phyloP scores from a whole-genome alignment of 2,329 filamentous ascomycete species.

The Hortaea werneckii region DNA sequence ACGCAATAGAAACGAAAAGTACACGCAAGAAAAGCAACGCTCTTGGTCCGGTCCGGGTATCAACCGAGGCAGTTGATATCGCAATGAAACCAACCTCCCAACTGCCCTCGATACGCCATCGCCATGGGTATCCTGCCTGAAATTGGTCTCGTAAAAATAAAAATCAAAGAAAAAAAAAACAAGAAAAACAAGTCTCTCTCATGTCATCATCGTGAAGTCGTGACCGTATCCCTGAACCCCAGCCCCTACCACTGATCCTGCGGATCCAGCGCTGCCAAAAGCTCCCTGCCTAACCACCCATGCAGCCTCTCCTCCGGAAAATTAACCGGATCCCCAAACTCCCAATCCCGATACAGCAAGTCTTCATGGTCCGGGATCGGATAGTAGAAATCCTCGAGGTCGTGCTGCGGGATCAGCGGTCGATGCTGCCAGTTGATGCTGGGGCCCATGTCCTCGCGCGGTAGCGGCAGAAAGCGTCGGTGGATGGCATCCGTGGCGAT shows the following conservation, averaged over 20 bases:
- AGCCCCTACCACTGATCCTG: not conserved
- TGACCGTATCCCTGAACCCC: not conserved
- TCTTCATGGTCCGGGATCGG: not conserved
- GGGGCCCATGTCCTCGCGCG: constrained; percentile 31
- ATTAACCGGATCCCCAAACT: not conserved
- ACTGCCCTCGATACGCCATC: too few relatives aligned
- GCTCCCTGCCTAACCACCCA: not conserved
- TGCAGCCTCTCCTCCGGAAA: not conserved
- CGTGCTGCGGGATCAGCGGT: constrained; percentile 26
- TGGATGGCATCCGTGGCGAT: constrained; percentile 34
- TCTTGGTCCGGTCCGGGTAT: too few relatives aligned
- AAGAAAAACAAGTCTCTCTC: too few relatives aligned
- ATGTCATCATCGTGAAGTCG: too few relatives aligned
- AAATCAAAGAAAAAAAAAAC: too few relatives aligned
- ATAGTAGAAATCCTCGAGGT: constrained; percentile 27
- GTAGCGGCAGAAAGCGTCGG: constrained; percentile 34
- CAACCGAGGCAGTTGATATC: too few relatives aligned
- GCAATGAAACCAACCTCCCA: too few relatives aligned
- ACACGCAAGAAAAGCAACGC: too few relatives aligned
- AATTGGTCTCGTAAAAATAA: too few relatives aligned
- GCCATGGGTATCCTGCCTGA: too few relatives aligned
- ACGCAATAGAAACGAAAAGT: too few relatives aligned
- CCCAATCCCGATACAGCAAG: not conserved
- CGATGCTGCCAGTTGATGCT: constrained; percentile 34
- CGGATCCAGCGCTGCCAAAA: not conserved